Evolutionary conservation across 768 basidiomycete genomes (phyloP).

Genomic region (Coprinopsis cinerea): DNA sequence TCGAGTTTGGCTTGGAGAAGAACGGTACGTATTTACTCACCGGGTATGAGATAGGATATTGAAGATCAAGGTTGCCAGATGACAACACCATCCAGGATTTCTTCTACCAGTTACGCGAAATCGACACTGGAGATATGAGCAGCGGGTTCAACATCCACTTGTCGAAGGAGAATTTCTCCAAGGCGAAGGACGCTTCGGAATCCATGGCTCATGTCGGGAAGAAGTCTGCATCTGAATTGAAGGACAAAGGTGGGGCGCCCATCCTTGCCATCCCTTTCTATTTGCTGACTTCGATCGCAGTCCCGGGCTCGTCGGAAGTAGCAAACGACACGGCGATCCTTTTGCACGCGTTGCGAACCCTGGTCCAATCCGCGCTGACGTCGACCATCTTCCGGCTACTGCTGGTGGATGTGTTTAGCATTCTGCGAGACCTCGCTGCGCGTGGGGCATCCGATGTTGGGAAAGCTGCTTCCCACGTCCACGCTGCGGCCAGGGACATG

Average conservation of each 20-base stretch:
- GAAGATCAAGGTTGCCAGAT: conserved; percentile 10
- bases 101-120: conserved; percentile 22
- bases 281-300: conserved; percentile 11
- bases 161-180: conserved; percentile 11
- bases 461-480: conserved; percentile 23
- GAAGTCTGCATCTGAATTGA: conserved; percentile 9
- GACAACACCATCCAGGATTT: conserved; percentile 35
- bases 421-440: conserved; percentile 26
- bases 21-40: conserved; percentile 24
- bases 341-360: conserved; percentile 21
- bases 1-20: conserved; percentile 32
- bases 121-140: conserved; percentile 14
- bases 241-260: conserved; percentile 13
- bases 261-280: not conserved
- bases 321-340: conserved; percentile 23
- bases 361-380: conserved; percentile 24
- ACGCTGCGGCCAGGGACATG: conserved; percentile 27
- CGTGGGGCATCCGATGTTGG: conserved; percentile 27
- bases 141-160: conserved; percentile 15
- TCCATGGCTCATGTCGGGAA: conserved; percentile 11
- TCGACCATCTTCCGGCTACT: conserved; percentile 32
- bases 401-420: conserved; percentile 25
- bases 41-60: not conserved
- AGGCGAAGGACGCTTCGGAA: conserved; percentile 11
- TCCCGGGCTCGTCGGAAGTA: conserved; percentile 20